phyloP scores from a whole-genome alignment of 768 basidiomycete species.

The Dentipellis fragilis region DNA sequence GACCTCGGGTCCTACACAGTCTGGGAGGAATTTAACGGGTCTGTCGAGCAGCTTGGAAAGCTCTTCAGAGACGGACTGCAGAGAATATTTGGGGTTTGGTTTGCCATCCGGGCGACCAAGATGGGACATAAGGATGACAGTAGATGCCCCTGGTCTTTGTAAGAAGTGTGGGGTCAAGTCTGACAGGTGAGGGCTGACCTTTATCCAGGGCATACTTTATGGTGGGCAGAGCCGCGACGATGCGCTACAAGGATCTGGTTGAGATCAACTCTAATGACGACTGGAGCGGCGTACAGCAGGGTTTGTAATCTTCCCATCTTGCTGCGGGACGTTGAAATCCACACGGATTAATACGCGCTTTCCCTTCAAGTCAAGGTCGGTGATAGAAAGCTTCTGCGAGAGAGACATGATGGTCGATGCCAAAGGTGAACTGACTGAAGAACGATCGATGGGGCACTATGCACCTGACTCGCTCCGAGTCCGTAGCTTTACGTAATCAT shows the following conservation, averaged over 20 bases:
- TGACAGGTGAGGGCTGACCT: constrained; percentile 33
- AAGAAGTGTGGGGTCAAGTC: constrained; percentile 6
- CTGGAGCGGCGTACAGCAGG: constrained; percentile 61
- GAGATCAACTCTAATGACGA: constrained; percentile 4
- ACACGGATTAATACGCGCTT: constrained; percentile 91
- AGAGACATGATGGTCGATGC: constrained; percentile 63
- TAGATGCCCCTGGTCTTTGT: constrained; percentile 51
- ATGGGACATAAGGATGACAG: constrained; percentile 94
- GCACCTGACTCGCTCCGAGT: no score
- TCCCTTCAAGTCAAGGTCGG: constrained; percentile 78
- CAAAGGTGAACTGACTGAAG: no score
- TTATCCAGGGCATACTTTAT: constrained; percentile 87
- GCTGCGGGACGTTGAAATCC: constrained; percentile 93
- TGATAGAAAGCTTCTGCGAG: constrained; percentile 89
- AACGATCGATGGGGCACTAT: no score
- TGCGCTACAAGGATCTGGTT: constrained; percentile 49
- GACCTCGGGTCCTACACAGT: constrained; percentile 80
- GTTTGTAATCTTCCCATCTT: constrained; percentile 90
- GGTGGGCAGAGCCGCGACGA: constrained; percentile 93
- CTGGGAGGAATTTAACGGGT: constrained; percentile 70
- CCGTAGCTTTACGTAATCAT: no score
- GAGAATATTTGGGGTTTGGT: constrained; percentile 79
- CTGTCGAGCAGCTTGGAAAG: constrained; percentile 62
- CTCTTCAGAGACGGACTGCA: constrained; percentile 78
- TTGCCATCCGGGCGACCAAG: constrained; percentile 95